Base-by-base conservation (phyloP, 768 basidiomycete genomes). In the Psilocybe tampanensis region DNA sequence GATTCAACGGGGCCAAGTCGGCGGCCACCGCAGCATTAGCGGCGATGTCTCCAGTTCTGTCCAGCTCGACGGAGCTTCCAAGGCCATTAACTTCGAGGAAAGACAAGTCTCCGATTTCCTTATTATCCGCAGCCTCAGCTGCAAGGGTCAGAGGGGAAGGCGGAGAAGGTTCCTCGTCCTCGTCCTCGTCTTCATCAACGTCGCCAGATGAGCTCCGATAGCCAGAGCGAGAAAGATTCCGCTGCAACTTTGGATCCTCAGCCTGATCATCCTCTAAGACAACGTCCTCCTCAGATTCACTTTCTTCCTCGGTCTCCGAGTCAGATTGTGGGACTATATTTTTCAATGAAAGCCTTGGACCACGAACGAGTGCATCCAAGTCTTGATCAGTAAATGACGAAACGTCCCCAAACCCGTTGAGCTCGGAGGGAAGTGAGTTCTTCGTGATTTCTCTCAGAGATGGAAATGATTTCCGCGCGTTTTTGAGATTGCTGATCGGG, bases 341-440 rank as follows among this genome's bases (percentile, higher is more conserved):
- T 2, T 69, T 66, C 9, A 68, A 47, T 6, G 70, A 61, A 17
- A 66, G 32, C 13, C 60, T 68, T n/a, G 76, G 76, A 18, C 78
- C 78, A 55, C 71, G 72, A 24, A 80, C 71, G 34, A 80, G 56
- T 33, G 65, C 69, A 47, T 76, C 73, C 18, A 78, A 56, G 54
- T 78, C 72, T 21, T 68, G 50, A 59, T 74, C 64, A 59, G 66
- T 64, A 56, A 71, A 64, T 48, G 52, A 45, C 2, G 64, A 64
- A 5, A 66, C 19, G 47, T 68, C 61, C 39, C 61, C 59, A 26
- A 62, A 56, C 8, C 45, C 60, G 29, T 59, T 41, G 34, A 63
- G 52, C 2, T 51, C 36, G 3, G 56, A 47, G 44, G 42, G 29
- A 34, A 51, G 32, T 19, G 56, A n/a, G 8, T 34, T 48, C 32